Percentiles rank a stretch among this genome's conserved stretches.
These are phyloP conservation scores for Elaeis guineensis DNA, from an alignment of 176 grass and related monocot genomes.

Conservation along the genomic window DNA sequence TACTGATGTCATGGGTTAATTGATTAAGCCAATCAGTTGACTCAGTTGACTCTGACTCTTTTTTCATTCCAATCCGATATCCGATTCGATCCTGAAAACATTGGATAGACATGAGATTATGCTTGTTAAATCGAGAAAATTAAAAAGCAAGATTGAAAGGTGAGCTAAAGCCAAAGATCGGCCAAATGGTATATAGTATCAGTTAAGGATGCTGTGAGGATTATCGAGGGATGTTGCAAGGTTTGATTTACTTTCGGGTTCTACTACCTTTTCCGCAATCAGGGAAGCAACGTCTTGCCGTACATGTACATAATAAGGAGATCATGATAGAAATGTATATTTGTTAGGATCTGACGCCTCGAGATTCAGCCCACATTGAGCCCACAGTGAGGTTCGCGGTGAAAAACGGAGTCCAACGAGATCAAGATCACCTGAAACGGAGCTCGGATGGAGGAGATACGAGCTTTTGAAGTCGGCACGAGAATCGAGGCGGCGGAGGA, in stretches of 20 bases:
- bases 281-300: conserved; percentile 97
- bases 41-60: too few species aligned
- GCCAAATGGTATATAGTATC: conserved; percentile 67
- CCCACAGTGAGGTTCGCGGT: too few species aligned
- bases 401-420: too few species aligned
- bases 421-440: too few species aligned
- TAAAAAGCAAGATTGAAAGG: conserved; percentile 88
- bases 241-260: conserved; percentile 10
- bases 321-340: conserved; percentile 45
- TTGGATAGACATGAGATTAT: conserved; percentile 89
- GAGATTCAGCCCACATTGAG: too few species aligned
- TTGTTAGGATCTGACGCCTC: conserved; percentile 1
- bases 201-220: conserved; percentile 83
- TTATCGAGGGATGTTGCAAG: conserved; percentile 79
- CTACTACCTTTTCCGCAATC: conserved; percentile 14
- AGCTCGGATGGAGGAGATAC: too few species aligned
- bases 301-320: conserved; percentile 79
- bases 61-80: too few species aligned
- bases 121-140: conserved; percentile 88
- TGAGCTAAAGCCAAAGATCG: conserved; percentile 63
- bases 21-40: too few species aligned
- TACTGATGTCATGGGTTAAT: too few species aligned
- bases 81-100: too few species aligned
- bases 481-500: too few species aligned
- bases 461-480: too few species aligned